These are phyloP conservation scores for Fremontodendron californicum DNA, from an alignment of 345 rosid species.

Conservation along the genomic window DNA sequence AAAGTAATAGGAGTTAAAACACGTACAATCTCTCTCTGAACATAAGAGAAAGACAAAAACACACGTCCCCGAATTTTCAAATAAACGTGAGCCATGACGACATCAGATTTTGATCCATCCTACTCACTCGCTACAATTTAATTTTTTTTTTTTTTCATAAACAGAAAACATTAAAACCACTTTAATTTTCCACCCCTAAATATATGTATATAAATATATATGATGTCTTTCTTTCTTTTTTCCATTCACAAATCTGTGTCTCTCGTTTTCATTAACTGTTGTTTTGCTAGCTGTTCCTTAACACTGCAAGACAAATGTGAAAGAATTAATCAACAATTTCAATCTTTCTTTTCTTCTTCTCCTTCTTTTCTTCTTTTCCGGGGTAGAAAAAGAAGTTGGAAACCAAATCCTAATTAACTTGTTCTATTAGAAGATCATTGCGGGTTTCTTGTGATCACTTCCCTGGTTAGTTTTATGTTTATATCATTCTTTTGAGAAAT, in stretches of 20 bases:
- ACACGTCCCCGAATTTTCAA: background rate
- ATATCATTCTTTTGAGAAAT: background rate
- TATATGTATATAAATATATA: too few species aligned
- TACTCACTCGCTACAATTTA: too few species aligned
- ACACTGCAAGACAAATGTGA: background rate
- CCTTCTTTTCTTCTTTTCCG: background rate
- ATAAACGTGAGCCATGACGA: conserved; percentile 28
- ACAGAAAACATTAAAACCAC: too few species aligned
- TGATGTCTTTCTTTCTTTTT: too few species aligned
- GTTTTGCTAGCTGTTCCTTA: background rate
- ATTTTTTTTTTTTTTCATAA: too few species aligned
- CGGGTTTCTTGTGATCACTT: background rate
- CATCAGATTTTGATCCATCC: background rate
- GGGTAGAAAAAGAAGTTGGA: background rate
- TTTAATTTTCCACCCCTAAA: too few species aligned
- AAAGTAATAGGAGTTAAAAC: too few species aligned
- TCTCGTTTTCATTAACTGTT: background rate
- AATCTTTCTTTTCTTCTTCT: background rate
- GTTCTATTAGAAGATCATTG: background rate
- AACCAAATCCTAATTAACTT: background rate
- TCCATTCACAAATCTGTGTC: background rate
- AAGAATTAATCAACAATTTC: background rate
- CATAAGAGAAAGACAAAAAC: background rate
- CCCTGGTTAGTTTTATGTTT: background rate
- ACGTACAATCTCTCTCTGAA: too few species aligned